These are phyloP conservation scores for Scedosporium minutisporum DNA, from an alignment of 2,329 filamentous ascomycete species.

Conservation along the genomic window DNA sequence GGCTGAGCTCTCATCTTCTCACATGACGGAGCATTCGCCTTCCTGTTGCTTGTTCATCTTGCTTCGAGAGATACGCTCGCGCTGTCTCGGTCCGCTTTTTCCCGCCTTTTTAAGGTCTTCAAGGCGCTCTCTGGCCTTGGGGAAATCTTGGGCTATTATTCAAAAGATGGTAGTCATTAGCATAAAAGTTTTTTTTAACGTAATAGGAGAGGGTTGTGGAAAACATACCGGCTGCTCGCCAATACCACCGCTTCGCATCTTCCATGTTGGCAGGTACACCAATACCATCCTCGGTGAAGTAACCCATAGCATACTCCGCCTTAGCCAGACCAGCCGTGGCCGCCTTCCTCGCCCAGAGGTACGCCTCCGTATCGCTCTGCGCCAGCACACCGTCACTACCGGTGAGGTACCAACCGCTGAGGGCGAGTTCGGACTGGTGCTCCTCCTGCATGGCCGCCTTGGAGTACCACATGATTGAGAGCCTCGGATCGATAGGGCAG, in stretches of 20 bases:
- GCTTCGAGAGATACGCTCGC: constrained; percentile 72
- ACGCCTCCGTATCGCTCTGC: constrained; percentile 92
- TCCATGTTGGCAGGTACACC: constrained; percentile 78
- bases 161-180: constrained; percentile 16
- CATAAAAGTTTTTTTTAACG: background rate
- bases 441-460: constrained; percentile 85
- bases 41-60: constrained; percentile 78
- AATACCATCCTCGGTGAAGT: constrained; percentile 93
- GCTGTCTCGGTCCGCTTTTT: constrained; percentile 59
- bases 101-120: constrained; percentile 83
- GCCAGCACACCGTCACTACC: constrained; percentile 78
- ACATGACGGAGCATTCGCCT: constrained; percentile 83
- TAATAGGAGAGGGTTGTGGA: background rate
- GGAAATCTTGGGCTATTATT: constrained; percentile 74
- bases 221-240: constrained; percentile 83
- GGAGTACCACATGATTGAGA: constrained; percentile 90
- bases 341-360: constrained; percentile 92
- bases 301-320: constrained; percentile 89
- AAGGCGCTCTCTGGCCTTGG: constrained; percentile 82
- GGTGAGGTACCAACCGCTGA: constrained; percentile 91
- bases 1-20: constrained; percentile 14
- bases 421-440: constrained; percentile 79
- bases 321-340: constrained; percentile 81
- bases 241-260: constrained; percentile 97
- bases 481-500: constrained; percentile 69